Percentiles rank a stretch among this genome's conserved stretches.
Evolutionary conservation across 2,329 filamentous ascomycete genomes (phyloP).

Genomic region (Nannizziopsis arthrosporioides): DNA sequence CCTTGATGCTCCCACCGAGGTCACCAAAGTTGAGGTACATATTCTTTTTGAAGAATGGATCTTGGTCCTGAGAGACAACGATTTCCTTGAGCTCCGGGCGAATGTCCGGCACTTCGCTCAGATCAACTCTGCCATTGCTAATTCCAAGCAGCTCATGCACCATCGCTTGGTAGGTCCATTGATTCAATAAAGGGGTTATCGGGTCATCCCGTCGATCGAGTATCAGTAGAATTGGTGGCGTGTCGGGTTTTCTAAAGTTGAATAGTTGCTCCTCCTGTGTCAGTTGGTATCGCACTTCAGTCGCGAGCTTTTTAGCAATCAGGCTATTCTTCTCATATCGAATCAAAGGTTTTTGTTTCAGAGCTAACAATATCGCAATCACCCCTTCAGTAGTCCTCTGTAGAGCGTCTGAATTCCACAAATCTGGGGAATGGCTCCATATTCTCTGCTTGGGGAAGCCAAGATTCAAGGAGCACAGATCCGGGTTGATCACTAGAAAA

Average conservation of each 20-base stretch:
- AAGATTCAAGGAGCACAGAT: conserved; percentile 73
- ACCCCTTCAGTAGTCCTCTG: conserved; percentile 79
- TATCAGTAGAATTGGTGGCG: conserved; percentile 80
- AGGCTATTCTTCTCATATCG: conserved; percentile 85
- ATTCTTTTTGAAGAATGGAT: conserved; percentile 98
- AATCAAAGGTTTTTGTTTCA: conserved; percentile 95
- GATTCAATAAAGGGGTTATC: conserved; percentile 82
- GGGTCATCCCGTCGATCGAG: conserved; percentile 89
- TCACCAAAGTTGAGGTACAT: conserved; percentile 98
- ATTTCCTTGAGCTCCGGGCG: conserved; percentile 84
- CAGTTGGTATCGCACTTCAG: conserved; percentile 82
- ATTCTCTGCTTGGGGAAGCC: conserved; percentile 60
- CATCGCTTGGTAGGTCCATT: conserved; percentile 99
- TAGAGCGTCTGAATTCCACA: conserved; percentile 82
- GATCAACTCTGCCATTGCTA: conserved; percentile 82
- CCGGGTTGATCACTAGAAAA: conserved; percentile 87
- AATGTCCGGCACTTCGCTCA: conserved; percentile 72
- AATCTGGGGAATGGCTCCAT: conserved; percentile 71
- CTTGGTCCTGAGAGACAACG: conserved; percentile 89
- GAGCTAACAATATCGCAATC: conserved; percentile 66
- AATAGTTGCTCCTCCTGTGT: conserved; percentile 94
- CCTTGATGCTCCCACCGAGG: conserved; percentile 88
- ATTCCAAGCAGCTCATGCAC: conserved; percentile 93
- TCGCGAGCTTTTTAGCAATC: conserved; percentile 82
- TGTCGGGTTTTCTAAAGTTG: conserved; percentile 90